Base-by-base conservation (phyloP, 2,329 filamentous ascomycete species). In the Pleomassaria siparia region DNA sequence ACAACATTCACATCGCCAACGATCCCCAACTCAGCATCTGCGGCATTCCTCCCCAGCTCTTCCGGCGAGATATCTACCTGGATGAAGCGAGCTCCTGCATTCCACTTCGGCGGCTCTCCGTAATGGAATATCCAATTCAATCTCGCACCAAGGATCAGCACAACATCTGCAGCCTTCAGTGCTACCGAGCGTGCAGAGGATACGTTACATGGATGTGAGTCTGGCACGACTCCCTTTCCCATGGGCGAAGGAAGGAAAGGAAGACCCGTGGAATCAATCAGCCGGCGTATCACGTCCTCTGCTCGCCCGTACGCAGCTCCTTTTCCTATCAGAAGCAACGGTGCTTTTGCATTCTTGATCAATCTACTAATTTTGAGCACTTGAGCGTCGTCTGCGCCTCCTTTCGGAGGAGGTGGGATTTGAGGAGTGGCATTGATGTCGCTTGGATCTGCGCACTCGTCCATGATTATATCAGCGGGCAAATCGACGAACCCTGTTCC, bases 121-220 rank as follows among this genome's bases (percentile, higher is more conserved):
- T 77, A 82, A 49, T 81, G 78, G 2, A 83, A 68, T 40, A 82
- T 82, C 80, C 79, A 82, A 52, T 82, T 82, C 36, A 82, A 62
- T 26, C 77, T 72, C 1, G 78, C 80, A 4, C 79, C 79, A 1
- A 82, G 69, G 2, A 82, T 65, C 2, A 82, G 59, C 15, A 81
- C 75, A 2, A 82, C 74, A 56, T 82, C 80, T 2, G 80, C 77
- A 26, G 76, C 64, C 56, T 76, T 76, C 32, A 82, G 63, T 2
- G 79, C 80, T 6, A 75, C 70, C 32, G 78, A 80, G 44, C 80
- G 72, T 6, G 80, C 78, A 42, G 78, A 76, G 2, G 79, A 77
- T 10, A 72, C 71, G 55, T 82, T 82, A 43, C 74, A 67, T 1
- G 74, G 70, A 56, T 80, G 77, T 0, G 75, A 79, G 54, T 82